phyloP scores from a whole-genome alignment of 208 protist genomes.

The Acanthamoeba sp. region DNA sequence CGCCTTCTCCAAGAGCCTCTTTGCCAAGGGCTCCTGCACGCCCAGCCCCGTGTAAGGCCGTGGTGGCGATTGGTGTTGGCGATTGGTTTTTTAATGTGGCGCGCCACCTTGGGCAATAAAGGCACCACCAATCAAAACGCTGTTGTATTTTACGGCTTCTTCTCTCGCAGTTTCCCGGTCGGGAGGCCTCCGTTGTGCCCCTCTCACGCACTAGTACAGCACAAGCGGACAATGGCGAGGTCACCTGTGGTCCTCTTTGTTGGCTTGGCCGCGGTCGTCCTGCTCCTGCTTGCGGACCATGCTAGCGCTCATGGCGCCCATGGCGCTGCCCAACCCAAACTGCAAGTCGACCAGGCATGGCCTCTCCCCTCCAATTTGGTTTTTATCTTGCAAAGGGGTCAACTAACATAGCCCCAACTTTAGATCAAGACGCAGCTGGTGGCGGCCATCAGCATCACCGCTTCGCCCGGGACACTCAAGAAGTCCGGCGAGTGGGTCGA shows the following conservation, averaged over 20 bases:
- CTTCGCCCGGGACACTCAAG: not conserved
- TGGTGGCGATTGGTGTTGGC: too few relatives aligned
- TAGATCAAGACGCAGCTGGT: not conserved
- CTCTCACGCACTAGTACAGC: too few relatives aligned
- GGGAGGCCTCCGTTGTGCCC: too few relatives aligned
- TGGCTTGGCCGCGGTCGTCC: not conserved
- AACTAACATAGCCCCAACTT: not conserved
- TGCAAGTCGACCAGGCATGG: not conserved
- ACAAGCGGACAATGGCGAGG: too few relatives aligned
- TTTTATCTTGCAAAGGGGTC: not conserved
- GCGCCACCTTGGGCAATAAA: too few relatives aligned
- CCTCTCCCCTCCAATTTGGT: not conserved
- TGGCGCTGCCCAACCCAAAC: not conserved
- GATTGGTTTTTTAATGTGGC: too few relatives aligned
- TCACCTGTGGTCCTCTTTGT: too few relatives aligned
- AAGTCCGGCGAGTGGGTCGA: conserved; percentile 1
- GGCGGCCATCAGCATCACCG: not conserved
- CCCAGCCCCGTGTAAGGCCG: conserved; percentile 3
- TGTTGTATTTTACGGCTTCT: too few relatives aligned
- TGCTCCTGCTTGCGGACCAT: not conserved
- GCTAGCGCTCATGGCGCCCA: not conserved
- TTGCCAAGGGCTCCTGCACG: conserved; percentile 2
- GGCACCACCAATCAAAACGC: too few relatives aligned
- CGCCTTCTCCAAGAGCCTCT: conserved; percentile 30
- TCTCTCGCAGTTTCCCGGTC: too few relatives aligned